Conservation (phyloP, 2,329 filamentous ascomycete species). For the Microsporum audouinii region DNA sequence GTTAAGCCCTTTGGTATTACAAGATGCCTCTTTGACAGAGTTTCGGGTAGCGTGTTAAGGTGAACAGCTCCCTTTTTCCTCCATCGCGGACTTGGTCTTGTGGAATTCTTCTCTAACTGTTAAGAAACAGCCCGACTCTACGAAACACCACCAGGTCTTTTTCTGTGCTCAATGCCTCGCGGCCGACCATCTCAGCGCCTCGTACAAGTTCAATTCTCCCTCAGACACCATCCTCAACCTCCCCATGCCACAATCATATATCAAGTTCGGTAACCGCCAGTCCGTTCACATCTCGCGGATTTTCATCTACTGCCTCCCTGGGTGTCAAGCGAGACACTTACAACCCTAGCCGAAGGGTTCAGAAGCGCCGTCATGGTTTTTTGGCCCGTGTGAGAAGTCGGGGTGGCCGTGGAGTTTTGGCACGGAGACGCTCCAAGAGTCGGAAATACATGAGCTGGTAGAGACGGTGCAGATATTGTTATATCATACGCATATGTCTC, state of each 20-base stretch:
- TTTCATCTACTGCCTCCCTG: conserved; percentile 36
- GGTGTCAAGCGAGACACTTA: conserved; percentile 43
- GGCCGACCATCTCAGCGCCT: conserved; percentile 23
- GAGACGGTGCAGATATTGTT: not conserved
- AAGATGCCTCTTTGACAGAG: not conserved
- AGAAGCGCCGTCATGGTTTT: conserved; percentile 53
- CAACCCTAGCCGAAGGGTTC: conserved; percentile 47
- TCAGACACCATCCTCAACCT: conserved; percentile 24
- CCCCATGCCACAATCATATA: not conserved
- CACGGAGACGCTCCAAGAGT: conserved; percentile 44
- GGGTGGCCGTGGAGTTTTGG: conserved; percentile 44
- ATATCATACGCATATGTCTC: not conserved
- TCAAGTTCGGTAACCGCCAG: conserved; percentile 22
- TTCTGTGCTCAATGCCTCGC: conserved; percentile 7
- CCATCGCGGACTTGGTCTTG: not conserved
- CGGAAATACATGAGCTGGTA: conserved; percentile 27
- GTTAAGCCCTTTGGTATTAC: not conserved
- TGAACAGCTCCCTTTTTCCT: not conserved
- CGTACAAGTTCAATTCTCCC: conserved; percentile 23
- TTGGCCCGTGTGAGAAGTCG: conserved; percentile 42
- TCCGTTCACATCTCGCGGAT: conserved; percentile 25
- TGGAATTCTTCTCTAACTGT: not conserved
- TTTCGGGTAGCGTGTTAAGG: not conserved
- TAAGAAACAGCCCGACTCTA: not conserved
- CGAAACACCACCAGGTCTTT: not conserved